Conservation (phyloP, 805 yeast species). For the Lipomyces sp. region DNA sequence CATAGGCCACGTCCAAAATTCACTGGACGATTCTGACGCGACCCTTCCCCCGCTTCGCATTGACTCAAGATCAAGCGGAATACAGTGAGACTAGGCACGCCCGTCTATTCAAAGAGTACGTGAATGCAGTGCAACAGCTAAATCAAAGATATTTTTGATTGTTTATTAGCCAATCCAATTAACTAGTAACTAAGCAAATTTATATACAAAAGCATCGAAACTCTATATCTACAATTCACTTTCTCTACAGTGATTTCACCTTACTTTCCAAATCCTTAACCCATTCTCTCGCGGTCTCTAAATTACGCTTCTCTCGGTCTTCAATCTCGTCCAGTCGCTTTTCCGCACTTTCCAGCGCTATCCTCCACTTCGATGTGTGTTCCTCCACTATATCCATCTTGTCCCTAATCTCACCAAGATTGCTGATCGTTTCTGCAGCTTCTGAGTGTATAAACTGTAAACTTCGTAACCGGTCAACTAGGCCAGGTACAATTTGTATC, state of each 20-base stretch:
- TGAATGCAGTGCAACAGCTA: too few relatives aligned
- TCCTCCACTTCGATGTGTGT: conserved; percentile 20
- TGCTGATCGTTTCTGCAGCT: conserved; percentile 23
- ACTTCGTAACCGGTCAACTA: conserved; percentile 26
- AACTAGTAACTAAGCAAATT: too few relatives aligned
- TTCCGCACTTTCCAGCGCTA: conserved; percentile 23
- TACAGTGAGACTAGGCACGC: too few relatives aligned
- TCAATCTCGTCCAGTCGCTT: conserved; percentile 24
- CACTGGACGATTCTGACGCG: background rate
- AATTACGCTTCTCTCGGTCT: conserved; percentile 25
- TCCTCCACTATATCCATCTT: conserved; percentile 8
- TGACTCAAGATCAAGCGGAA: too few relatives aligned
- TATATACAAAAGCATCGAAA: too few relatives aligned
- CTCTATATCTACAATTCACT: background rate
- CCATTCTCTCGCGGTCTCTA: conserved; percentile 24
- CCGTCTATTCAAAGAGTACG: too few relatives aligned
- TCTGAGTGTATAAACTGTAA: conserved; percentile 31
- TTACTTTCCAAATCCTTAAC: conserved; percentile 23
- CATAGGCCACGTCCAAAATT: background rate
- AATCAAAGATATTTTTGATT: too few relatives aligned
- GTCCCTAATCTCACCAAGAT: conserved; percentile 13
- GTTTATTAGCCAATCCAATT: too few relatives aligned
- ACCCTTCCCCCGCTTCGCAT: too few relatives aligned
- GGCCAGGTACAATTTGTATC: conserved; percentile 19
- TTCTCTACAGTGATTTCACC: background rate